Base-by-base conservation (phyloP, 495 filamentous ascomycete genomes). In the Bombardia bombarda region DNA sequence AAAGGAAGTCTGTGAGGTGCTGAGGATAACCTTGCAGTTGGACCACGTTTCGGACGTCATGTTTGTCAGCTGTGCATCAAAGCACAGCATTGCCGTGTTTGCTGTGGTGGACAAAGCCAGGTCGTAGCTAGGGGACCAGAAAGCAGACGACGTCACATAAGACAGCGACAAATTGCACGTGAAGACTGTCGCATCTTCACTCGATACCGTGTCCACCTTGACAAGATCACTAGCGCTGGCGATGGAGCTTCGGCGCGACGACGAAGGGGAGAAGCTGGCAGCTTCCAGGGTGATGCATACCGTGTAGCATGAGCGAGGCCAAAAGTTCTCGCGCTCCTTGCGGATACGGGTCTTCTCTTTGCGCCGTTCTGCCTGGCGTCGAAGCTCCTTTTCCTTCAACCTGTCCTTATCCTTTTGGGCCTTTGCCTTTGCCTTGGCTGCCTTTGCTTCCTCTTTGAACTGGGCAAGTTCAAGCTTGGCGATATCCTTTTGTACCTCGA, bases 101-200 rank as follows among this genome's bases (percentile, higher is more conserved):
- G 63, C 59, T 0, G 69, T 67, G 8, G 83, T 79, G 32, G 74
- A 74, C 31, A 87, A 67, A 14, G 61, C 65, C 30, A 86, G 53
- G 50, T 86, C 80, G 53, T 86, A 87, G 26, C 74, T 76, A 7
- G 83, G 78, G 2, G 64, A 62, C 83, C 83, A 86, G 34, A 58
- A 77, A 9, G 80, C 78, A 4, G 71, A 70, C 20, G 67, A 66
- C 0, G 81, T 78, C 43, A 83, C 76, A 50, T 87, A 87, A 7
- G 72, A 80, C 20, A 86, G 55, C 0, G 72, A 69, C 21, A 86
- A 54, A 38, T 65, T 67, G 34, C 77, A 67, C 10, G 61, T 54
- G 23, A 58, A 35, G 43, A 41, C 45, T n/a, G 50, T 43, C 19
- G 46, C 38, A n/a, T 55, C 37, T 9, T 56, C 48, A 19, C 51